phyloP scores from a whole-genome alignment of 495 filamentous ascomycete genomes.

The Penicillium steckii region DNA sequence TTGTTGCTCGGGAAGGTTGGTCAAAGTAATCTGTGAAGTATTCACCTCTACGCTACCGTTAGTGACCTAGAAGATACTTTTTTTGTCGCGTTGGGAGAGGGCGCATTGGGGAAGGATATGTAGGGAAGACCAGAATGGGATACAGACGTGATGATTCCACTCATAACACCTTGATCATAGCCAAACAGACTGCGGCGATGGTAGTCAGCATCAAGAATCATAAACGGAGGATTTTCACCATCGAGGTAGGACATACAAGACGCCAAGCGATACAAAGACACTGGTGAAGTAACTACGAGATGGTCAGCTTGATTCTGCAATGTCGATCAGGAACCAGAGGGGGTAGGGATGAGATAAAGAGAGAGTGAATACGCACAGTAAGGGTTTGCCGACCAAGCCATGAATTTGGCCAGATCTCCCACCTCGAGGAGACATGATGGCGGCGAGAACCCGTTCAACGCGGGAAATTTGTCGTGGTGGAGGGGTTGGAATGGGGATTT shows the following conservation, averaged over 20 bases:
- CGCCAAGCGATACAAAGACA: conserved; percentile 95
- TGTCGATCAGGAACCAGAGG: neutral
- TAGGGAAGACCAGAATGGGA: no score
- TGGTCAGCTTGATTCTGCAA: conserved; percentile 25
- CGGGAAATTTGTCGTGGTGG: conserved; percentile 58
- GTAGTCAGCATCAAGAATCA: neutral
- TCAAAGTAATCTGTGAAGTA: conserved; percentile 92
- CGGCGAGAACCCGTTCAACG: conserved; percentile 66
- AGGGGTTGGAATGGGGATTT: conserved; percentile 77
- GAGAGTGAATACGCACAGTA: conserved; percentile 64
- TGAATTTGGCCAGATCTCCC: conserved; percentile 66
- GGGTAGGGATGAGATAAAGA: no score
- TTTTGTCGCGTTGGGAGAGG: neutral
- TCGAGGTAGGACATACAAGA: conserved; percentile 52
- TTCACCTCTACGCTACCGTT: conserved; percentile 56
- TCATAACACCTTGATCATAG: conserved; percentile 99
- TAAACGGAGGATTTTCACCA: neutral
- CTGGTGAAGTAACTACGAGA: conserved; percentile 85
- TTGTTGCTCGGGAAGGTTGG: conserved; percentile 75
- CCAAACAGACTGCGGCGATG: conserved; percentile 68
- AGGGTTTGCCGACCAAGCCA: conserved; percentile 92
- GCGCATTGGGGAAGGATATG: neutral
- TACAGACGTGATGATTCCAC: conserved; percentile 94
- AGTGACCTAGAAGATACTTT: neutral
- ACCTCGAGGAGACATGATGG: conserved; percentile 80